A percentile compares a stretch with the other conserved stretches of the same genome.
Conservation (phyloP, 2,329 filamentous ascomycete genomes). For the Drechslera avenae region DNA sequence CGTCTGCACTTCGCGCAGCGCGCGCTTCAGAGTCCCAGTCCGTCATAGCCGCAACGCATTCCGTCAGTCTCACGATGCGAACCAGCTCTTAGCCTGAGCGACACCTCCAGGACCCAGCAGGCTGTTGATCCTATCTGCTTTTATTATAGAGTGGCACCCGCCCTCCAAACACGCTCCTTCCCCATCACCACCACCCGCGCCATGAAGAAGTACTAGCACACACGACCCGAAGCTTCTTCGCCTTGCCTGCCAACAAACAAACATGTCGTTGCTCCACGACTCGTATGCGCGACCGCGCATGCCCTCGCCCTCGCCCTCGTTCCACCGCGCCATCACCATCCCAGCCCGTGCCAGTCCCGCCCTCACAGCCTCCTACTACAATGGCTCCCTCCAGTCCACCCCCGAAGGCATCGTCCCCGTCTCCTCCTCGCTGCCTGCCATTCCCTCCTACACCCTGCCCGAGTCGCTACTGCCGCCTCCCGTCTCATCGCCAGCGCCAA, state of each 20-base stretch:
- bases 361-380: slow-evolving; percentile 49
- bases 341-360: slow-evolving; percentile 50
- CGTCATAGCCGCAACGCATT: slow-evolving; percentile 28
- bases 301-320: slow-evolving; percentile 43
- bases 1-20: slow-evolving; percentile 36
- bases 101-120: slow-evolving; percentile 29
- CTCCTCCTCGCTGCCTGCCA: slow-evolving; percentile 53
- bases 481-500: slow-evolving; percentile 38
- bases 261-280: slow-evolving; percentile 39
- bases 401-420: slow-evolving; percentile 66
- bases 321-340: slow-evolving; percentile 43
- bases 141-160: slow-evolving; percentile 35
- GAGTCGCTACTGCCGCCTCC: slow-evolving; percentile 66
- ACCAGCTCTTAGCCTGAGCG: slow-evolving; percentile 31
- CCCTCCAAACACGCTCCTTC: slow-evolving; percentile 26
- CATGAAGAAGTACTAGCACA: slow-evolving; percentile 37
- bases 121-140: slow-evolving; percentile 36
- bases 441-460: slow-evolving; percentile 69
- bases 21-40: slow-evolving; percentile 37
- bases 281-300: slow-evolving; percentile 35
- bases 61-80: slow-evolving; percentile 39
- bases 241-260: slow-evolving; percentile 20
- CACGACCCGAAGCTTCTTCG: neutral
- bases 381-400: slow-evolving; percentile 69
- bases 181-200: slow-evolving; percentile 17